phyloP scores from a whole-genome alignment of 148 eudicot genomes.

The Nyssa sinensis region DNA sequence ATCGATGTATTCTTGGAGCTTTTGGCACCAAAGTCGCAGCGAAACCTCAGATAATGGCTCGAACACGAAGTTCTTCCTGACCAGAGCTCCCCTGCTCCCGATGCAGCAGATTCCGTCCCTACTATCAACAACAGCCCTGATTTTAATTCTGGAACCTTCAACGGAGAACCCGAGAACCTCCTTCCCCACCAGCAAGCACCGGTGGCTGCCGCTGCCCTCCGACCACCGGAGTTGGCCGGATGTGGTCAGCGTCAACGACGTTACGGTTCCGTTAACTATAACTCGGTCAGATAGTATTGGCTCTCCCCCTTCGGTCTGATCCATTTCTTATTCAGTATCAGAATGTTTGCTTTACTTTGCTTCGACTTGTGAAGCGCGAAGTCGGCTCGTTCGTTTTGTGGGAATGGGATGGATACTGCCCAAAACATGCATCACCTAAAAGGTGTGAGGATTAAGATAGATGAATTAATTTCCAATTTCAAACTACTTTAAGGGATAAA shows the following conservation, averaged over 20 bases:
- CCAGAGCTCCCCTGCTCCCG: conserved; percentile 5
- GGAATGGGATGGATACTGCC: too few relatives aligned
- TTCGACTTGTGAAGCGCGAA: too few relatives aligned
- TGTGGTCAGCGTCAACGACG: conserved; percentile 37
- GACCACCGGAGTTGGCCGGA: conserved; percentile 63
- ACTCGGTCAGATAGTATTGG: conserved; percentile 47
- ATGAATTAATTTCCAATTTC: too few relatives aligned
- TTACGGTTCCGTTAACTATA: conserved; percentile 35
- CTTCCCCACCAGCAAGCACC: conserved; percentile 48
- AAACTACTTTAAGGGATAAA: too few relatives aligned
- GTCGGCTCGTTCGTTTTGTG: too few relatives aligned
- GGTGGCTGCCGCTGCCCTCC: conserved; percentile 31
- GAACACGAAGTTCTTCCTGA: conserved; percentile 54
- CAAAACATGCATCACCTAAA: too few relatives aligned
- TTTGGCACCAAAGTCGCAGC: conserved; percentile 38
- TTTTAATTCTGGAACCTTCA: conserved; percentile 48
- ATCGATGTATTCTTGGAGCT: conserved; percentile 48
- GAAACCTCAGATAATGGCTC: conserved; percentile 38
- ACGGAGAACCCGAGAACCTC: conserved; percentile 62
- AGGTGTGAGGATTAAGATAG: too few relatives aligned
- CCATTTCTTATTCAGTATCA: conserved; percentile 5
- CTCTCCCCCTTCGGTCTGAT: conserved; percentile 10
- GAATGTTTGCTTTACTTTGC: too few relatives aligned
- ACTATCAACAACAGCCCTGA: conserved; percentile 40
- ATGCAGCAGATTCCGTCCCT: conserved; percentile 37